These are phyloP conservation scores for Podila epicladia DNA, from an alignment of 192 early-diverging fungal species.

Conservation along the genomic window DNA sequence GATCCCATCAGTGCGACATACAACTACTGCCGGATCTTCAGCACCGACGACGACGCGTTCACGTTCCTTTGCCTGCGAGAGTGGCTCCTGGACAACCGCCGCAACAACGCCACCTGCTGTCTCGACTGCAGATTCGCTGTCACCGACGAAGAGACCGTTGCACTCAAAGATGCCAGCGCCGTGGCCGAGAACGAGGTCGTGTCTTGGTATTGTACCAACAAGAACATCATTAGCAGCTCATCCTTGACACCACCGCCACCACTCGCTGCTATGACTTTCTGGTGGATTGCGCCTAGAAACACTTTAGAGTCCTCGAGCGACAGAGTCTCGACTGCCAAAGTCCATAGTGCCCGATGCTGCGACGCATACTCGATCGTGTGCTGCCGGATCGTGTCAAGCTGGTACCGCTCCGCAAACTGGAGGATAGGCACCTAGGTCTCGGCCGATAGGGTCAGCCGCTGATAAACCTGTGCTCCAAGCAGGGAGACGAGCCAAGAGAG, in stretches of 20 bases:
- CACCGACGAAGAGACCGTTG: neutral
- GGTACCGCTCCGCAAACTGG: slow-evolving; percentile 11
- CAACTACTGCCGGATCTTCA: slow-evolving; percentile 8
- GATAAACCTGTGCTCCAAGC: slow-evolving; percentile 1
- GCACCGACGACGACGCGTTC: neutral
- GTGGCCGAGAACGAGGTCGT: neutral
- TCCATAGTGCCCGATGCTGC: neutral
- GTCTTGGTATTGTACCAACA: slow-evolving; percentile 14
- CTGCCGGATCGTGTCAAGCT: neutral
- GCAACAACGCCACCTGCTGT: neutral
- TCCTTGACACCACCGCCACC: slow-evolving; percentile 8
- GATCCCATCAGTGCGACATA: neutral
- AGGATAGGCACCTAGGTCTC: slow-evolving; percentile 3
- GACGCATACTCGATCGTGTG: neutral
- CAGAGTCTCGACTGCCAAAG: slow-evolving; percentile 8
- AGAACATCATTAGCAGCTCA: slow-evolving; percentile 13
- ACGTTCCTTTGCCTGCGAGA: neutral
- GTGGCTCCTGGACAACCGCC: neutral
- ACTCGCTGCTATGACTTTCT: neutral
- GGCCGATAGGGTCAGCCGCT: neutral
- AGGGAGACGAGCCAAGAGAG: neutral
- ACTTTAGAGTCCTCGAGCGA: slow-evolving; percentile 11
- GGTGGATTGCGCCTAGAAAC: slow-evolving; percentile 1
- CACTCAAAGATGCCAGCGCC: neutral
- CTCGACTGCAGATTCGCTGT: neutral